phyloP scores from a whole-genome alignment of 202 grass and related monocot species.

The Elaeis oleifera region DNA sequence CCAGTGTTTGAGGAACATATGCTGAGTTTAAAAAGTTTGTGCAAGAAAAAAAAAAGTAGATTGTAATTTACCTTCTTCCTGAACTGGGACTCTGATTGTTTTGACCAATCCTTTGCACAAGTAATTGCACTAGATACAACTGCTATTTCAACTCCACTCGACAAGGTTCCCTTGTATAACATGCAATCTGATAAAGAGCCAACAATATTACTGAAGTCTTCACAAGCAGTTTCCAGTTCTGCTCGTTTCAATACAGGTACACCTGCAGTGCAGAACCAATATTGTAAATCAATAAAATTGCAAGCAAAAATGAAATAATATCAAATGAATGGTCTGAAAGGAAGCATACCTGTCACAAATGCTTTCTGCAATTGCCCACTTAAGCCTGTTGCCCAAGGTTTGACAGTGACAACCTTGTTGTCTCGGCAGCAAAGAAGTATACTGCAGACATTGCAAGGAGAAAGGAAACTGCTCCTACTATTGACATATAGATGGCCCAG shows the following conservation, averaged over 20 bases:
- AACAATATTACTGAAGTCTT: slow-evolving; percentile 72
- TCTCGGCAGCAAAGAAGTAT: slow-evolving; percentile 37
- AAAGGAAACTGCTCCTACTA: slow-evolving; percentile 27
- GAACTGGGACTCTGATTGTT: slow-evolving; percentile 46
- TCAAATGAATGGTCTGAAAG: neutral
- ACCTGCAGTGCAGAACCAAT: slow-evolving; percentile 16
- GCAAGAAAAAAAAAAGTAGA: neutral
- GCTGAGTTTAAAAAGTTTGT: neutral
- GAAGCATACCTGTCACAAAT: slow-evolving; percentile 59
- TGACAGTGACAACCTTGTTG: slow-evolving; percentile 51
- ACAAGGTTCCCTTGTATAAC: slow-evolving; percentile 68
- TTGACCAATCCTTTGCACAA: slow-evolving; percentile 46
- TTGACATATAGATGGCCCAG: slow-evolving; percentile 14
- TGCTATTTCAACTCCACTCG: slow-evolving; percentile 66
- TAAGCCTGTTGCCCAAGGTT: slow-evolving; percentile 67
- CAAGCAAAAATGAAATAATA: neutral
- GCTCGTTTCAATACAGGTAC: slow-evolving; percentile 52
- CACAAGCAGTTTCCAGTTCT: slow-evolving; percentile 61
- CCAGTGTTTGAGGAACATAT: neutral
- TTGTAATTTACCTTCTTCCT: slow-evolving; percentile 45
- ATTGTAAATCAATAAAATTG: neutral
- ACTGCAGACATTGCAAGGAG: slow-evolving; percentile 32
- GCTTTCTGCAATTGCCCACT: slow-evolving; percentile 72
- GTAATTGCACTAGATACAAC: slow-evolving; percentile 34
- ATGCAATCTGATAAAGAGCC: slow-evolving; percentile 44